Percentiles rank a stretch among this genome's conserved stretches.
These are phyloP conservation scores for Coleophoma eucalyptorum DNA, from an alignment of 2,329 filamentous ascomycete species.

Conservation along the genomic window DNA sequence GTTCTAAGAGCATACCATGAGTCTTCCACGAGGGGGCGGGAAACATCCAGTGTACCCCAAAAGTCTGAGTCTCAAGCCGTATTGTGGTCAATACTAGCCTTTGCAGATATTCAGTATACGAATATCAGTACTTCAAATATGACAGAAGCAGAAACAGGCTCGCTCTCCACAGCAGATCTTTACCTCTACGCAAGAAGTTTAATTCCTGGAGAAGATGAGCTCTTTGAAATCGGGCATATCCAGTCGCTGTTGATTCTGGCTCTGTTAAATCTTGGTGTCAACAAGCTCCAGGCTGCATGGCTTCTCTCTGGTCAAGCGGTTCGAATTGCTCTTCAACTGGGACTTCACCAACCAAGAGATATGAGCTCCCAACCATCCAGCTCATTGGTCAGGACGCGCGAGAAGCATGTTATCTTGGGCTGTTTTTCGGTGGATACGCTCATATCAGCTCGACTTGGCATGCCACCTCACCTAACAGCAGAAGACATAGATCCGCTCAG, in stretches of 20 bases:
- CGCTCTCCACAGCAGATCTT: slow-evolving; percentile 28
- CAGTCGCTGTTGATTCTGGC: slow-evolving; percentile 51
- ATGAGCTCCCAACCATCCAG: slow-evolving; percentile 10
- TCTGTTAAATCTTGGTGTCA: slow-evolving; percentile 53
- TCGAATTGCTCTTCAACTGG: slow-evolving; percentile 40
- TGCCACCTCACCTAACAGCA: slow-evolving; percentile 39
- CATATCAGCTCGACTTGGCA: slow-evolving; percentile 42
- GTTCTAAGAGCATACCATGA: slow-evolving; percentile 25
- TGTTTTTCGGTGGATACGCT: slow-evolving; percentile 60
- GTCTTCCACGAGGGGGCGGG: background rate
- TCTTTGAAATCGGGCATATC: slow-evolving; percentile 42
- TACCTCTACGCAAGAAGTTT: slow-evolving; percentile 42
- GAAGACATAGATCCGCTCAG: slow-evolving; percentile 38
- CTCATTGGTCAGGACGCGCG: slow-evolving; percentile 13
- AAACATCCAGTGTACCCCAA: background rate
- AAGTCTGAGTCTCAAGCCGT: background rate
- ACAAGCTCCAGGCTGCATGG: slow-evolving; percentile 52
- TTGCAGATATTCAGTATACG: background rate
- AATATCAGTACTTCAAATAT: background rate
- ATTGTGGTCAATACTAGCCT: background rate
- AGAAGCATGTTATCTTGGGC: slow-evolving; percentile 42
- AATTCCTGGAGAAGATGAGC: slow-evolving; percentile 39
- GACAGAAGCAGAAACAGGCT: background rate
- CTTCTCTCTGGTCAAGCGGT: slow-evolving; percentile 57
- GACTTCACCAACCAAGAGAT: slow-evolving; percentile 25